Percentiles rank a stretch among this genome's conserved stretches.
phyloP scores from a whole-genome alignment of 2,329 filamentous ascomycete species.

The Colletotrichum sansevieriae region DNA sequence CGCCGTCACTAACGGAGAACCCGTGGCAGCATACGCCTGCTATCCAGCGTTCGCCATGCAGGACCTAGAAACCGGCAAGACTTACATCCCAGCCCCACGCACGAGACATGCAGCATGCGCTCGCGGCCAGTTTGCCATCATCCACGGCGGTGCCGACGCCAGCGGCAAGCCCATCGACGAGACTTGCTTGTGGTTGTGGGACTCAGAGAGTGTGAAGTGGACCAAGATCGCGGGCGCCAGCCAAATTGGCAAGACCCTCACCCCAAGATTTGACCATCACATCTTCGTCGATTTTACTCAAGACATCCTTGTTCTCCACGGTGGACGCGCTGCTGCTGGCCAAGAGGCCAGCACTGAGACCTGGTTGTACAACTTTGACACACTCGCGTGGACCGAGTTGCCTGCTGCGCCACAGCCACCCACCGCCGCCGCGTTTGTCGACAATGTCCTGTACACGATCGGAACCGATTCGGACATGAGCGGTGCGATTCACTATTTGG shows the following conservation, averaged over 20 bases:
- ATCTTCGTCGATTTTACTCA: slow-evolving; percentile 57
- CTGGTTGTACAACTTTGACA: slow-evolving; percentile 64
- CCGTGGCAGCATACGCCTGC: slow-evolving; percentile 46
- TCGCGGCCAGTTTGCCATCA: slow-evolving; percentile 48
- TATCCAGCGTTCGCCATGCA: slow-evolving; percentile 49
- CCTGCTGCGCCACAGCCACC: slow-evolving; percentile 57
- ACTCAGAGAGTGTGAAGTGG: slow-evolving; percentile 53
- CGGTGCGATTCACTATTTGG: slow-evolving; percentile 53
- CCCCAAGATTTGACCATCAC: slow-evolving; percentile 49
- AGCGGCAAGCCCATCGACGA: slow-evolving; percentile 49
- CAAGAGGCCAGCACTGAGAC: slow-evolving; percentile 60
- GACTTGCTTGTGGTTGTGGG: slow-evolving; percentile 54
- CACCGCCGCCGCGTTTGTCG: slow-evolving; percentile 57
- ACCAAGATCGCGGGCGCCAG: slow-evolving; percentile 47
- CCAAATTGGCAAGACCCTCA: slow-evolving; percentile 49
- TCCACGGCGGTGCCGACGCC: slow-evolving; percentile 53
- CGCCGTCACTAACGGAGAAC: slow-evolving; percentile 50
- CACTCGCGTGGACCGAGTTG: slow-evolving; percentile 63
- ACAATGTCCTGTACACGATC: slow-evolving; percentile 61
- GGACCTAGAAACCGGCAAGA: slow-evolving; percentile 46
- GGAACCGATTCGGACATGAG: slow-evolving; percentile 51
- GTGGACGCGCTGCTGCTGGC: slow-evolving; percentile 53
- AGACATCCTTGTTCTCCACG: slow-evolving; percentile 65
- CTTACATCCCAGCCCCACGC: slow-evolving; percentile 50
- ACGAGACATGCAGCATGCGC: slow-evolving; percentile 53